A percentile compares a stretch with the other conserved stretches of the same genome.
Evolutionary conservation across 106 monocot species (phyloP).

Genomic region (Amphibolis antarctica): DNA sequence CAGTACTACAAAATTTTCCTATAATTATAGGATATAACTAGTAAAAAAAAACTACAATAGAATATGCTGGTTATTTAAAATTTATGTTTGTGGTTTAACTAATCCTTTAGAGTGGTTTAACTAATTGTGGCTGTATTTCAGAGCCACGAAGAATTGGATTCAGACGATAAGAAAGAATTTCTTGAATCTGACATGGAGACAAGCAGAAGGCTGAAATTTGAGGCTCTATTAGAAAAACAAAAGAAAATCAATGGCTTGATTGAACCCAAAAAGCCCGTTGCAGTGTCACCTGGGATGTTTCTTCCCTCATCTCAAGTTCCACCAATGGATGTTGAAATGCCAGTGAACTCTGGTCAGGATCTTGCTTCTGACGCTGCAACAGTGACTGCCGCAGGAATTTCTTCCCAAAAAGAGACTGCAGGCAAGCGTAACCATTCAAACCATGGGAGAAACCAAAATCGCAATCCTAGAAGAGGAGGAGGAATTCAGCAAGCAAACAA

Average conservation of each 20-base stretch:
- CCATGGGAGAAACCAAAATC: neutral
- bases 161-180: slow-evolving; percentile 2
- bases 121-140: neutral
- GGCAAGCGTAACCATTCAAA: neutral
- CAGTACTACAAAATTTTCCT: too few relatives aligned
- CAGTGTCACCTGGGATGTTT: slow-evolving; percentile 16
- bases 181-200: slow-evolving; percentile 10
- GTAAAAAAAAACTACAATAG: too few relatives aligned
- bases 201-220: slow-evolving; percentile 9
- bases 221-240: slow-evolving; percentile 1
- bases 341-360: neutral
- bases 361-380: neutral
- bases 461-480: neutral
- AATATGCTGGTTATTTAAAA: too few relatives aligned
- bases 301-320: slow-evolving; percentile 5
- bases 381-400: neutral
- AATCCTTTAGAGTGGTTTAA: neutral
- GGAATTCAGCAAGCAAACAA: neutral
- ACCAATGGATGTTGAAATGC: neutral
- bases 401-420: neutral
- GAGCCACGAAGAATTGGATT: slow-evolving; percentile 1
- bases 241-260: slow-evolving; percentile 7
- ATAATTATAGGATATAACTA: too few relatives aligned
- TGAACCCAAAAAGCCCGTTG: slow-evolving; percentile 12
- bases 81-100: too few relatives aligned